These are phyloP conservation scores for Closterium sp. DNA, from an alignment of 139 green algal species.

Conservation along the genomic window DNA sequence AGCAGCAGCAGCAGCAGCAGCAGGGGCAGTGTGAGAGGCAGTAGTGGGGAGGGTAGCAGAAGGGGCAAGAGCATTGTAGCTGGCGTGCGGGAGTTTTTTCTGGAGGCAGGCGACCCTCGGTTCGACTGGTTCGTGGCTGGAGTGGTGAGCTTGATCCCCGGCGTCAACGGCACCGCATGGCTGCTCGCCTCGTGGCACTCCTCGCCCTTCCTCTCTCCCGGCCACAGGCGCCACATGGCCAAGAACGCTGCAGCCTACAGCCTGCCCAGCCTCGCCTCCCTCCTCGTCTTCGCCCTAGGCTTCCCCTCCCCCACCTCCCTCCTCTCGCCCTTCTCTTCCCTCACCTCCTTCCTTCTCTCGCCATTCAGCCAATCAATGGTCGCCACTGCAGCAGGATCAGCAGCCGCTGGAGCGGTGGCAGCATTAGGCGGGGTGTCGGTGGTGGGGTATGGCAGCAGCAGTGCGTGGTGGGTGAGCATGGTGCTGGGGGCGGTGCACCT, in stretches of 20 bases:
- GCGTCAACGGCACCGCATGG: not conserved
- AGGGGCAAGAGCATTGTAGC: not conserved
- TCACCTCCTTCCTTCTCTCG: not conserved
- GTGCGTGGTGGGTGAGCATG: not conserved
- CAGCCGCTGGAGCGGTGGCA: not conserved
- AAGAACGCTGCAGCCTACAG: not conserved
- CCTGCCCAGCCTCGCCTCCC: not conserved
- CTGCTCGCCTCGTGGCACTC: not conserved
- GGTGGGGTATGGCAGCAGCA: not conserved
- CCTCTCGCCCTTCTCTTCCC: not conserved
- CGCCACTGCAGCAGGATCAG: not conserved
- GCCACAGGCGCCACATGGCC: not conserved
- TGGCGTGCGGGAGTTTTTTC: not conserved
- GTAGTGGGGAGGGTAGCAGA: too few relatives aligned
- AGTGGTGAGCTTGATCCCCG: not conserved
- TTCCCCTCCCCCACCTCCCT: not conserved
- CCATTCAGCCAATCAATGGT: not conserved
- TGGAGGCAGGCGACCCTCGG: not conserved
- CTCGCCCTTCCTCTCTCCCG: not conserved
- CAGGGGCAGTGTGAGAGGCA: too few relatives aligned
- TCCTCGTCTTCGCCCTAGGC: not conserved
- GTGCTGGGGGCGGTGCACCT: not conserved
- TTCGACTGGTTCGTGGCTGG: not conserved
- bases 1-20: too few relatives aligned
- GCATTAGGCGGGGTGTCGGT: not conserved